phyloP scores from a whole-genome alignment of 345 rosid genomes.

The Pugionium cornutum region DNA sequence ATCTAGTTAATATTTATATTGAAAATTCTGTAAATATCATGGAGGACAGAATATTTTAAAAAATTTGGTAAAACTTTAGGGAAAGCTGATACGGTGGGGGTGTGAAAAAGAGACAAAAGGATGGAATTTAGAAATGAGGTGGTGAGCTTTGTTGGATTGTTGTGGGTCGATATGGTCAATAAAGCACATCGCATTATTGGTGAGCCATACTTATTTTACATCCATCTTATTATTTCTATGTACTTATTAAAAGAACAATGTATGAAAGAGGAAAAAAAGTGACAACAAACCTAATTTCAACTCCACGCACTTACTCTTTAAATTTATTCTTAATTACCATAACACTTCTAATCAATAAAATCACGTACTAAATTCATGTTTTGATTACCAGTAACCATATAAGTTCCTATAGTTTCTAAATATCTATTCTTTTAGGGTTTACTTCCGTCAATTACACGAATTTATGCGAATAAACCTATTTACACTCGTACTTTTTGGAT shows the following conservation, averaged over 20 bases:
- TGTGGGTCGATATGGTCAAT: constrained; percentile 51
- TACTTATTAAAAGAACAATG: constrained; percentile 42
- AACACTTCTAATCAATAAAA: constrained; percentile 30
- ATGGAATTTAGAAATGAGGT: constrained; percentile 35
- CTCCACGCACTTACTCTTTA: constrained; percentile 50
- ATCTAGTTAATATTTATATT: background rate
- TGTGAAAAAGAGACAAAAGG: constrained; percentile 45
- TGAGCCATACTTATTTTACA: constrained; percentile 30
- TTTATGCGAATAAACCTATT: too few relatives aligned
- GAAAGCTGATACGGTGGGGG: constrained; percentile 44
- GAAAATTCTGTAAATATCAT: constrained; percentile 1
- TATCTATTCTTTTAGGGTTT: constrained; percentile 16
- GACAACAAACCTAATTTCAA: too few relatives aligned
- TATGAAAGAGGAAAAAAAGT: constrained; percentile 6
- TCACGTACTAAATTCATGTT: constrained; percentile 34
- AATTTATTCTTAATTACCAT: constrained; percentile 28
- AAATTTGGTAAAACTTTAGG: constrained; percentile 30
- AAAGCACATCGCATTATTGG: constrained; percentile 46
- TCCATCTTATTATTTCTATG: constrained; percentile 32
- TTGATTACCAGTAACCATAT: background rate
- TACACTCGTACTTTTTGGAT: too few relatives aligned
- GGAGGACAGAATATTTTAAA: constrained; percentile 35
- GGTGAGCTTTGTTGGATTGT: constrained; percentile 35
- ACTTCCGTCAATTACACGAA: too few relatives aligned
- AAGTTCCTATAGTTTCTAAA: background rate